These are phyloP conservation scores for Abrus pulchellus DNA, from an alignment of 306 rosid species.

Conservation along the genomic window DNA sequence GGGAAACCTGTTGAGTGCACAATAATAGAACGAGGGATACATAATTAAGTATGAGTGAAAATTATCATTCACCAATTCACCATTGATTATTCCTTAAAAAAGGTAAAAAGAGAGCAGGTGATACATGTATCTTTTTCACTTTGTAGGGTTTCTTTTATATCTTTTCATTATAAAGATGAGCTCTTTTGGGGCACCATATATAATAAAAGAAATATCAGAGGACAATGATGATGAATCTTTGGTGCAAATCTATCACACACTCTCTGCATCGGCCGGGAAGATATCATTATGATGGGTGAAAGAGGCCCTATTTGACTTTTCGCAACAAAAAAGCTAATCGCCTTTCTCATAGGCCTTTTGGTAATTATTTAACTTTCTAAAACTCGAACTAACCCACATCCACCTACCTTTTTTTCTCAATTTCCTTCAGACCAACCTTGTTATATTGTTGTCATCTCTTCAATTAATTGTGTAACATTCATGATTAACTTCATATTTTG, in stretches of 20 bases:
- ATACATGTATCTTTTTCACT: slow-evolving; percentile 51
- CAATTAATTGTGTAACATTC: slow-evolving; percentile 47
- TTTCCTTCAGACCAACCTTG: slow-evolving; percentile 61
- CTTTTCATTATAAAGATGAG: slow-evolving; percentile 32
- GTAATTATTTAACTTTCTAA: slow-evolving; percentile 46
- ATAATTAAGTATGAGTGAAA: slow-evolving; percentile 49
- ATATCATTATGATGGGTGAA: slow-evolving; percentile 71
- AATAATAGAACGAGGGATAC: slow-evolving; percentile 56
- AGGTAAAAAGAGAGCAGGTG: slow-evolving; percentile 21
- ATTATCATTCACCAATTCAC: slow-evolving; percentile 58
- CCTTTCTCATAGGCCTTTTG: slow-evolving; percentile 71
- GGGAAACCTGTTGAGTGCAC: slow-evolving; percentile 64
- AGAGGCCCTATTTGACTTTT: slow-evolving; percentile 79
- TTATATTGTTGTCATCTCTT: slow-evolving; percentile 56
- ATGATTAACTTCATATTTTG: slow-evolving; percentile 50
- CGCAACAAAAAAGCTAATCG: slow-evolving; percentile 65
- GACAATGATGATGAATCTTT: slow-evolving; percentile 88
- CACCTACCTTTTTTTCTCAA: slow-evolving; percentile 61
- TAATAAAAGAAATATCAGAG: slow-evolving; percentile 59
- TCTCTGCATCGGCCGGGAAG: slow-evolving; percentile 65
- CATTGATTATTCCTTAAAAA: slow-evolving; percentile 47
- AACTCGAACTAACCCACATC: slow-evolving; percentile 64
- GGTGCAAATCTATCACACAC: slow-evolving; percentile 71
- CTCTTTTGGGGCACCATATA: slow-evolving; percentile 51
- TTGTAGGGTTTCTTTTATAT: slow-evolving; percentile 64